Base-by-base conservation (phyloP, 805 yeast species). In the Grigorovia yakushimaensis region DNA sequence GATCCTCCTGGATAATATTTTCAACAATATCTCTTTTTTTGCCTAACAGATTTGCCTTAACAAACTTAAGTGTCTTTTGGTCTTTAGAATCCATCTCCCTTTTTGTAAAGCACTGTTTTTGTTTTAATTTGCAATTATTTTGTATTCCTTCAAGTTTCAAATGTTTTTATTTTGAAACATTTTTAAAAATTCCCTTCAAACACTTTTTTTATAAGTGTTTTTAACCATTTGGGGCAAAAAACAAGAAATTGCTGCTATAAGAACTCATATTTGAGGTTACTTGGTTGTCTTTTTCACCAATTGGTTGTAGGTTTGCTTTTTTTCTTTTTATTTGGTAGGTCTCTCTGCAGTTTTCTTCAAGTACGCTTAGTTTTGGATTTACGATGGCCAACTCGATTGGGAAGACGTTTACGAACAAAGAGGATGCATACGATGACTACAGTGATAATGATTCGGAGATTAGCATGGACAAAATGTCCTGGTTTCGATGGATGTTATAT, bases 21-120 rank as follows among this genome's bases (percentile, higher is more conserved):
- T 55, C 59, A 10, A 51, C 43, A 4, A 52, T 38, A 13, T 47
- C 48, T 42, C 61, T 48, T 43, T 54, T 55, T 22, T 61, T 53
- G 10, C 65, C 62, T 40, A 60, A 41, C 17, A 58, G 41, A 17
- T 50, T 51, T 11, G 54, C 30, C 15, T 47, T 52, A 18, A 58
- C 54, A 30, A 47, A 59, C 18, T 50, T 46, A 6, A 44, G 40
- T 23, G 37, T 33, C 3, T 33, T 33, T 15, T 27, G 9, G 9
- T 27, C 33, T 27, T 27, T 27, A 15, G 4, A 4, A 27, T 15
- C 13, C 33, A 27, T 27, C n/a, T n/a, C n/a, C n/a, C n/a, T n/a
- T n/a, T n/a, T n/a, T n/a, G n/a, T n/a, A n/a, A n/a, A n/a, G n/a
- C n/a, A n/a, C n/a, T n/a, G n/a, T n/a, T n/a, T n/a, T n/a, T n/a